Evolutionary conservation across 495 filamentous ascomycete genomes (phyloP), one percentile per base, ranked within the genome.

Genomic region (Amniculicola lignicola): DNA sequence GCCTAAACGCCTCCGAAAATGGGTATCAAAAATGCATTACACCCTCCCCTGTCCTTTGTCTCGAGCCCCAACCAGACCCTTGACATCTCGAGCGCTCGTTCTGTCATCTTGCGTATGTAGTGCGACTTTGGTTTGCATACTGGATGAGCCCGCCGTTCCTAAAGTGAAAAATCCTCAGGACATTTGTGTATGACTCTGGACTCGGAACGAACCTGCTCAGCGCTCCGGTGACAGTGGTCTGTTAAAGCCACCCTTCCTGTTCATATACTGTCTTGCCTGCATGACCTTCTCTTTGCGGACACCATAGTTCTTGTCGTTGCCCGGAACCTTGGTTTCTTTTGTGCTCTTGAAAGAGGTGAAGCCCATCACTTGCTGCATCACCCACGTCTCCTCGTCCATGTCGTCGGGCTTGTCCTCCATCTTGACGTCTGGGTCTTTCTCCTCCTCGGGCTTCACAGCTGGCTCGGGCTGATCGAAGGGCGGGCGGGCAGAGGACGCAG

Each of bases 181-280:
- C n/a, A n/a, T n/a, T n/a, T n/a, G n/a, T n/a, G n/a, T n/a, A n/a
- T n/a, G n/a, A n/a, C n/a, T n/a, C n/a, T n/a, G n/a, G n/a, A n/a
- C 25, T 37, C 27, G 29, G 40, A 47, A n/a, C 15, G 11, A 2
- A 11, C 11, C 23, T 39, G 29, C 16, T n/a, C n/a, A n/a, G n/a
- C 59, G 18, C 27, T 43, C 51, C n/a, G 83, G 83, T 67, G 79
- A 83, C 56, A 98, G 78, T 35, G 93, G 90, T 64, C 93, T 76
- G 71, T 98, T 98, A 77, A 98, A 98, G 37, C 93, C 93, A 39
- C 92, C 92, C n/a, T 83, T 72, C 50, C 93, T 85, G 70, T 98
- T 98, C 93, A 98, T 98, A 69, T 98, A 98, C 80, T 98, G 93
- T 67, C 93, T 77, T 67, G 96, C 96, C 77, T 94, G 82, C 4